Evolutionary conservation across 169 alveolate species (phyloP), one percentile per base, ranked within the genome.

Genomic region (Plasmodium chabaudi): DNA sequence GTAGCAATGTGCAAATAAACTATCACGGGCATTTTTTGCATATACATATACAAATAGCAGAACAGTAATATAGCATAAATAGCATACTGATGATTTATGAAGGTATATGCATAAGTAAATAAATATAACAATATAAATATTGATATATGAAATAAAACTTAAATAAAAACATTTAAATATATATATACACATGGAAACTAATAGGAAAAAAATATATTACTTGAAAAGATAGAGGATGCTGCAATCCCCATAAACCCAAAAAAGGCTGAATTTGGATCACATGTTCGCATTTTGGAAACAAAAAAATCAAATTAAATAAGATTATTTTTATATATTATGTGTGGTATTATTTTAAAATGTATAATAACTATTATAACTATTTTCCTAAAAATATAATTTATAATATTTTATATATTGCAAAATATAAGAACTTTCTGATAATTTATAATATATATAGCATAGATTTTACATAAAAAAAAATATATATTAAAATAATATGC

Each of bases 171-270:
- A 13, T 9, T 47, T 47, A 47, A 9, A 47, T 47, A 13, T 15
- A 51, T 15, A 51, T 51, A 15, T n/a, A 9, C 34, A 63, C 19
- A n/a, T 65, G 53, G 17, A 25, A 74, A 63, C 9, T 25, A 73
- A 49, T 25, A 13, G 27, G 9, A 34, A 72, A 55, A 46, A 39
- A 23, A 55, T 39, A 61, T 69, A 93, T 84, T 95, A 97, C 99
- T 98, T 25, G 99, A 98, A 93, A 98, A 98, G 55, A 98, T 99
- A 86, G 98, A 94, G 89, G 99, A 99, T 34, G 98, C 92, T 55
- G 99, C 99, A 56, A 98, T 97, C 65, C 99, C 99, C 98, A 98
- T 98, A 91, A 97, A 98, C 75, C 99, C 99, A 94, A 98, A 98
- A 94, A 98, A 98, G 75, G 94, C 92, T 67, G 98, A 96, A 95